Percentiles rank a stretch among this genome's conserved stretches.
phyloP scores from a whole-genome alignment of 192 early-diverging fungal species.

The Phlyctochytrium planicorne region DNA sequence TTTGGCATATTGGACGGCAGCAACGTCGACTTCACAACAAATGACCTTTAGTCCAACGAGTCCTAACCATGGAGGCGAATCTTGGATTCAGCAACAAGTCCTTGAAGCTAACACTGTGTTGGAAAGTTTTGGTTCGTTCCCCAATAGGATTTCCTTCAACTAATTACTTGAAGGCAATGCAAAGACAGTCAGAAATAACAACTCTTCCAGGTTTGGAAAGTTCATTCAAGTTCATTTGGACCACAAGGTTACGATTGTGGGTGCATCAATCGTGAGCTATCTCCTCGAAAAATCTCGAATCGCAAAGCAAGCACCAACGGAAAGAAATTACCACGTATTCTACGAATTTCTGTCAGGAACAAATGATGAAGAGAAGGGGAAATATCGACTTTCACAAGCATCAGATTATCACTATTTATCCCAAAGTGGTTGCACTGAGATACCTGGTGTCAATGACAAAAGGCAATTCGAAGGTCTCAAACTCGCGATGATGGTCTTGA shows the following conservation, averaged over 20 bases:
- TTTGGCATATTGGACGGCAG: slow-evolving; percentile 50
- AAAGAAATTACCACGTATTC: slow-evolving; percentile 61
- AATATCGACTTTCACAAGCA: slow-evolving; percentile 37
- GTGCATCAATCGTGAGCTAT: slow-evolving; percentile 57
- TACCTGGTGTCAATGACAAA: slow-evolving; percentile 42
- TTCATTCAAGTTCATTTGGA: slow-evolving; percentile 58
- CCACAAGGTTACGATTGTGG: slow-evolving; percentile 45
- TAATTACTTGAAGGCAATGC: slow-evolving; percentile 45
- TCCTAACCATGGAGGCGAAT: slow-evolving; percentile 25
- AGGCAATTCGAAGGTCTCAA: slow-evolving; percentile 74
- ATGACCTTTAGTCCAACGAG: not conserved
- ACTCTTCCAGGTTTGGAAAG: slow-evolving; percentile 61
- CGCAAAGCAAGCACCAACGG: slow-evolving; percentile 44
- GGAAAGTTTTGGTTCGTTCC: slow-evolving; percentile 51
- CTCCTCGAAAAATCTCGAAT: slow-evolving; percentile 60
- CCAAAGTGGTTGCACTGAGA: slow-evolving; percentile 54
- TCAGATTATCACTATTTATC: slow-evolving; percentile 40
- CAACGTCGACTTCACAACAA: slow-evolving; percentile 34
- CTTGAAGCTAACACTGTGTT: slow-evolving; percentile 59
- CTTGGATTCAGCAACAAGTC: slow-evolving; percentile 63
- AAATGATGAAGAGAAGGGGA: slow-evolving; percentile 39
- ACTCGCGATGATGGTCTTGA: slow-evolving; percentile 70
- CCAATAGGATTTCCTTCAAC: slow-evolving; percentile 9
- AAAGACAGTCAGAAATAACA: slow-evolving; percentile 59
- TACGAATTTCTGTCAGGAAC: slow-evolving; percentile 50